Evolutionary conservation across 805 yeast genomes (phyloP).

Genomic region (Candida multigemmis): DNA sequence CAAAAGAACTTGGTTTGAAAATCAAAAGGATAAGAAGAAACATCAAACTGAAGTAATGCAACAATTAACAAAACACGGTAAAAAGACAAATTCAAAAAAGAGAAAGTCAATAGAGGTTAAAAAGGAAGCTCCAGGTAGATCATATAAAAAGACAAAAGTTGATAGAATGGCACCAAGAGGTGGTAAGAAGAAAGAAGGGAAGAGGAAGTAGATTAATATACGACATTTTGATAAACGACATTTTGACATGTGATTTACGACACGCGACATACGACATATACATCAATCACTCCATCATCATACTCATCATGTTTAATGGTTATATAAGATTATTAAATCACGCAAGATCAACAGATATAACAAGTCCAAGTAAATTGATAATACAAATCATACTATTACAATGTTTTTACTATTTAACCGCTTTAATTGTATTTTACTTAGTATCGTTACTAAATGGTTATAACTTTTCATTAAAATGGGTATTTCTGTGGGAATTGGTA

Average conservation of each 20-base stretch:
- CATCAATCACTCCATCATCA: not conserved
- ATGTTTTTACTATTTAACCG: slow-evolving; percentile 67
- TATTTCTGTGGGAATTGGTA: slow-evolving; percentile 74
- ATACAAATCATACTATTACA: slow-evolving; percentile 75
- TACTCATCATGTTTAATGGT: slow-evolving; percentile 6
- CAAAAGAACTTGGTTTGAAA: slow-evolving; percentile 93
- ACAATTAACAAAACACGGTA: slow-evolving; percentile 39
- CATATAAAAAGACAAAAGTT: slow-evolving; percentile 70
- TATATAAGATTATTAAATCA: slow-evolving; percentile 15
- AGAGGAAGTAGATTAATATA: not conserved
- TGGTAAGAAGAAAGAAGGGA: slow-evolving; percentile 2
- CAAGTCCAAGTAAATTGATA: slow-evolving; percentile 22
- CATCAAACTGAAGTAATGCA: slow-evolving; percentile 26
- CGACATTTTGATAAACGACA: not conserved
- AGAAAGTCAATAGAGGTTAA: slow-evolving; percentile 59
- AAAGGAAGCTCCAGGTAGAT: slow-evolving; percentile 43
- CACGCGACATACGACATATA: not conserved
- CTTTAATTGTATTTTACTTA: slow-evolving; percentile 53
- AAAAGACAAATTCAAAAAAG: slow-evolving; percentile 56
- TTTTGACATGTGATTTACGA: not conserved
- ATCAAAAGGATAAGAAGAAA: slow-evolving; percentile 43
- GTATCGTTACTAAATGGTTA: slow-evolving; percentile 66
- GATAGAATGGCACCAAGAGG: slow-evolving; percentile 41
- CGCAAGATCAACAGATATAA: slow-evolving; percentile 15
- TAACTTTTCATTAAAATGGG: slow-evolving; percentile 56